Evolutionary conservation across 2,329 filamentous ascomycete genomes (phyloP).

Genomic region (Fusarium torulosum): DNA sequence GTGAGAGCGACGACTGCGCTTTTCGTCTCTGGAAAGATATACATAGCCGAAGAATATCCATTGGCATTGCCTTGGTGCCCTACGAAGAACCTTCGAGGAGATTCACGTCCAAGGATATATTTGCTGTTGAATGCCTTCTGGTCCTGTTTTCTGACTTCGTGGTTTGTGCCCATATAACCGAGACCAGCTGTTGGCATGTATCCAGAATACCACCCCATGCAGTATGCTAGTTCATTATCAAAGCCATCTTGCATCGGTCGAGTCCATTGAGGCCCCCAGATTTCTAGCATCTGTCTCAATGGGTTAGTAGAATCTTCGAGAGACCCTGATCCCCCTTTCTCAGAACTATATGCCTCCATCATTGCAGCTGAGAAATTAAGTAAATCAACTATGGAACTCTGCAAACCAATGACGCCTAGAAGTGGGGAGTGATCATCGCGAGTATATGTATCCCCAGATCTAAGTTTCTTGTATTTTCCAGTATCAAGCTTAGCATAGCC

Average conservation of each 20-base stretch:
- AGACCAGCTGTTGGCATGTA: not conserved
- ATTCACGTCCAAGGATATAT: not conserved
- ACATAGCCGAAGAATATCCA: constrained; percentile 1
- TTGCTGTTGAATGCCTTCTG: not conserved
- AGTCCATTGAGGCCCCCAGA: not conserved
- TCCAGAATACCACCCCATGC: not conserved
- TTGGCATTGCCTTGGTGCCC: constrained; percentile 2
- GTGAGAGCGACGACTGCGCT: not conserved
- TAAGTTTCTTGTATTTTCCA: not conserved
- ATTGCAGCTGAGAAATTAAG: not conserved
- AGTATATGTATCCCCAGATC: not conserved
- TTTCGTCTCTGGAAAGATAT: not conserved
- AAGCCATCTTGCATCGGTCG: not conserved
- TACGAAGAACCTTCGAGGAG: not conserved
- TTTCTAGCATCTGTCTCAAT: not conserved
- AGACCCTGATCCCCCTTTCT: not conserved
- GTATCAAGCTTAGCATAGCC: not conserved
- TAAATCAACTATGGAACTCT: not conserved
- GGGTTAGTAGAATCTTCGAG: not conserved
- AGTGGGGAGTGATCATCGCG: not conserved
- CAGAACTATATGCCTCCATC: not conserved
- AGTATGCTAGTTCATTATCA: constrained; percentile 1
- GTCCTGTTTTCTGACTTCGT: not conserved
- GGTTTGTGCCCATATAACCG: constrained; percentile 4
- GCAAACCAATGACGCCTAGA: not conserved